These are phyloP conservation scores for Suillus bovinus DNA, from an alignment of 768 basidiomycete species.

Conservation along the genomic window DNA sequence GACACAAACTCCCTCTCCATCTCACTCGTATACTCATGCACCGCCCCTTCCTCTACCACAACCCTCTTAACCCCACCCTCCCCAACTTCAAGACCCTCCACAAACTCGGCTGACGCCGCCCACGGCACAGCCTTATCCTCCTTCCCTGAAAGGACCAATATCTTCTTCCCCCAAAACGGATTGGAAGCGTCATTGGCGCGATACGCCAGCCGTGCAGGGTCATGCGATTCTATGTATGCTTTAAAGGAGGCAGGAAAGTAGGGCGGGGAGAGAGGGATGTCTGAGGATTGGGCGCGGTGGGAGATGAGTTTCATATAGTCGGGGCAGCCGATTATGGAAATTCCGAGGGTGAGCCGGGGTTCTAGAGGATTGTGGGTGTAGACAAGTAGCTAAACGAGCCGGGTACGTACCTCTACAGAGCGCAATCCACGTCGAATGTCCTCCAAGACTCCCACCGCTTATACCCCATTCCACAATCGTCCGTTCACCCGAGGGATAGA, in stretches of 20 bases:
- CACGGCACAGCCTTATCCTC: constrained; percentile 70
- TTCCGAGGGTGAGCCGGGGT: constrained; percentile 43
- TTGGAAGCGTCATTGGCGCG: constrained; percentile 41
- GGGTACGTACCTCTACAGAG: constrained; percentile 44
- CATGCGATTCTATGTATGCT: constrained; percentile 43
- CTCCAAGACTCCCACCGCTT: constrained; percentile 79
- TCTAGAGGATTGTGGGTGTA: constrained; percentile 32
- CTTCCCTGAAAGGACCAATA: constrained; percentile 70
- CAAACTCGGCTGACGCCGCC: constrained; percentile 54
- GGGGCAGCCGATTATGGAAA: constrained; percentile 70
- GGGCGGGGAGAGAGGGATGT: constrained; percentile 48
- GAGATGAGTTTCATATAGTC: constrained; percentile 60
- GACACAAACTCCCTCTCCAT: constrained; percentile 55
- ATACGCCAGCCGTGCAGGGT: constrained; percentile 48
- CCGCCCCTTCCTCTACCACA: constrained; percentile 52
- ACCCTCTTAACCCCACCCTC: constrained; percentile 54
- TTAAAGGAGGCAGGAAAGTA: constrained; percentile 57
- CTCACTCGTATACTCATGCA: constrained; percentile 59
- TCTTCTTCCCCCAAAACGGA: constrained; percentile 69
- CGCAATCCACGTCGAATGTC: constrained; percentile 79
- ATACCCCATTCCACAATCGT: constrained; percentile 67
- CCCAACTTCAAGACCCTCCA: constrained; percentile 56
- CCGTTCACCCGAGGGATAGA: constrained; percentile 69
- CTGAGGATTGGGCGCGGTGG: constrained; percentile 49
- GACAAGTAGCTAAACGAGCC: not conserved